Percentiles rank a stretch among this genome's conserved stretches.
These are phyloP conservation scores for Blastocystis hominis DNA, from an alignment of 352 stramenopile genomes.

Conservation along the genomic window DNA sequence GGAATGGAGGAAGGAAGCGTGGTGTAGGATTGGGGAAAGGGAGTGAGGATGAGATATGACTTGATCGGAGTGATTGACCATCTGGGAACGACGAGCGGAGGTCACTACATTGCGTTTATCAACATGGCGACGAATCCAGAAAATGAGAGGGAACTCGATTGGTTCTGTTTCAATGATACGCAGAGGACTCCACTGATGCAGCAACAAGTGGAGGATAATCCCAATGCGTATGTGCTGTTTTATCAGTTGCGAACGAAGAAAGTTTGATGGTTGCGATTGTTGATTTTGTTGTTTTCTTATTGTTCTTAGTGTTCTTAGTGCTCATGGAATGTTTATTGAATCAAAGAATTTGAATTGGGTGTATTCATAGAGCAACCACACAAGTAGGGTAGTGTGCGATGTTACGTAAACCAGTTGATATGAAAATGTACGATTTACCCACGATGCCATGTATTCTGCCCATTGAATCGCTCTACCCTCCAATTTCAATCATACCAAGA, in stretches of 20 bases:
- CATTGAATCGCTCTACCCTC: neutral
- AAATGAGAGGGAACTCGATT: neutral
- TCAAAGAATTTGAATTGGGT: too few relatives aligned
- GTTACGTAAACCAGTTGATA: too few relatives aligned
- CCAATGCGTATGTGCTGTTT: slow-evolving; percentile 30
- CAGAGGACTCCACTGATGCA: neutral
- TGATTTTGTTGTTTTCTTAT: neutral
- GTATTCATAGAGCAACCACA: too few relatives aligned
- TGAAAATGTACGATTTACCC: neutral
- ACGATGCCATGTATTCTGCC: neutral
- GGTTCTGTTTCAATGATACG: slow-evolving; percentile 25
- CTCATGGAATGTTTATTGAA: too few relatives aligned
- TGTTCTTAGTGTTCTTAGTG: too few relatives aligned
- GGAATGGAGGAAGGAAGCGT: neutral
- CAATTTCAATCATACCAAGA: too few relatives aligned
- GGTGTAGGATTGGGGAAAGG: neutral
- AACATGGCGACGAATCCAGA: neutral
- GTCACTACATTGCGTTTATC: slow-evolving; percentile 72
- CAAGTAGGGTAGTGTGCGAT: too few relatives aligned
- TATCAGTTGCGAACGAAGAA: neutral
- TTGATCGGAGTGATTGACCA: slow-evolving; percentile 72
- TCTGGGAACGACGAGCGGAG: slow-evolving; percentile 69
- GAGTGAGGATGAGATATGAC: slow-evolving; percentile 69
- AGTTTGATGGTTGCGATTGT: neutral
- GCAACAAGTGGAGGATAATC: slow-evolving; percentile 5